Evolutionary conservation across 805 yeast genomes (phyloP).

Genomic region (Kodamaea fukazawae): DNA sequence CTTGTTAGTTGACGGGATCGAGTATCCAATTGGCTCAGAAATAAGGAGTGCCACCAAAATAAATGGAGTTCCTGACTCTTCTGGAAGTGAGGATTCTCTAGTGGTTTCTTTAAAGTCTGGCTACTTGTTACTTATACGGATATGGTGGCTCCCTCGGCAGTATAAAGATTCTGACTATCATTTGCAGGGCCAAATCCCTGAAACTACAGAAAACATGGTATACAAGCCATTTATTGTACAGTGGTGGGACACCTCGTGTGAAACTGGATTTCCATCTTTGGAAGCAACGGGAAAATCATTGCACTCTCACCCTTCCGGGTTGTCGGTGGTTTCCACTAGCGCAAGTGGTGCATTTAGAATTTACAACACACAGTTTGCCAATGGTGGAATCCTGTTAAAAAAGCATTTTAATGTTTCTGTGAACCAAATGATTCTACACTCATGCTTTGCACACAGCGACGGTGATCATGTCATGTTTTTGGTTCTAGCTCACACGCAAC

Average conservation of each 20-base stretch:
- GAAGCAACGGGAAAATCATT: conserved; percentile 28
- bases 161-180: conserved; percentile 24
- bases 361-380: conserved; percentile 33
- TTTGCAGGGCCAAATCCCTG: conserved; percentile 10
- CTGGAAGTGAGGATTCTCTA: conserved; percentile 36
- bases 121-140: conserved; percentile 35
- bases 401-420: conserved; percentile 39
- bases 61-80: conserved; percentile 18
- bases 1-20: conserved; percentile 27
- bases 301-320: conserved; percentile 37
- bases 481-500: conserved; percentile 34
- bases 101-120: conserved; percentile 41
- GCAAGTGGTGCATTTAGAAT: conserved; percentile 36
- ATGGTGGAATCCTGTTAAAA: conserved; percentile 36
- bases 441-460: conserved; percentile 36
- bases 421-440: conserved; percentile 40
- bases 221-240: conserved; percentile 47
- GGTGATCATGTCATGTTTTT: conserved; percentile 32
- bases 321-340: conserved; percentile 38
- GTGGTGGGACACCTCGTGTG: conserved; percentile 41
- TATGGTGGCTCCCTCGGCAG: conserved; percentile 35
- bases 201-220: conserved; percentile 13
- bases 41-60: conserved; percentile 32
- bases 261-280: conserved; percentile 13
- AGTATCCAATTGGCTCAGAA: conserved; percentile 29